Percentiles rank a stretch among this genome's conserved stretches.
phyloP scores from a whole-genome alignment of 2,329 filamentous ascomycete species.

The Celoporthe dispersa region DNA sequence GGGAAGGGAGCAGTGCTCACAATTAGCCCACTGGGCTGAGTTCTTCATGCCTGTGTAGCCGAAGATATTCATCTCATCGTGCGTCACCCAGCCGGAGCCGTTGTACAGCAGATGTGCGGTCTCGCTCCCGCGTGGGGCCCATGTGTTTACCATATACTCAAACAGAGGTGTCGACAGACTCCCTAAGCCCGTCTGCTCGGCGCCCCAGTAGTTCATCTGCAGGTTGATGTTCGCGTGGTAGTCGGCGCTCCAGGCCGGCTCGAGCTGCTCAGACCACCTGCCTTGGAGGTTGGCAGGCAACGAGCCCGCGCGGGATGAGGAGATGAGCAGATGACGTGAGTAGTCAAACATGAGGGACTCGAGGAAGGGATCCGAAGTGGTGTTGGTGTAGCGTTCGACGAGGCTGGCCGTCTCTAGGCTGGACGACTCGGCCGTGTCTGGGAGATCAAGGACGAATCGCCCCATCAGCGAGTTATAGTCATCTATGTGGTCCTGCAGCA shows the following conservation, averaged over 20 bases:
- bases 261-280: constrained; percentile 54
- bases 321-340: constrained; percentile 58
- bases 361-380: constrained; percentile 54
- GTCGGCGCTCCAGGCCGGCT: constrained; percentile 50
- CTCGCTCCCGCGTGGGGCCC: constrained; percentile 56
- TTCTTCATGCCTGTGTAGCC: constrained; percentile 54
- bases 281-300: constrained; percentile 63
- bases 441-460: constrained; percentile 49
- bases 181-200: constrained; percentile 56
- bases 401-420: constrained; percentile 41
- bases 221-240: constrained; percentile 65
- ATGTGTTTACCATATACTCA: constrained; percentile 54
- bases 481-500: constrained; percentile 43
- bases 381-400: constrained; percentile 31
- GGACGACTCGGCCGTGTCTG: constrained; percentile 48
- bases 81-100: constrained; percentile 58
- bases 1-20: background rate
- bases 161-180: constrained; percentile 52
- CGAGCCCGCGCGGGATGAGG: constrained; percentile 53
- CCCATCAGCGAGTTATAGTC: constrained; percentile 47
- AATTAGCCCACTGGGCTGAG: constrained; percentile 39
- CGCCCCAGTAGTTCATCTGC: constrained; percentile 65
- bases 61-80: constrained; percentile 64
- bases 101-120: constrained; percentile 59
- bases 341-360: constrained; percentile 59